Base-by-base conservation (phyloP, 495 filamentous ascomycete species). In the Penicillium chermesinum region DNA sequence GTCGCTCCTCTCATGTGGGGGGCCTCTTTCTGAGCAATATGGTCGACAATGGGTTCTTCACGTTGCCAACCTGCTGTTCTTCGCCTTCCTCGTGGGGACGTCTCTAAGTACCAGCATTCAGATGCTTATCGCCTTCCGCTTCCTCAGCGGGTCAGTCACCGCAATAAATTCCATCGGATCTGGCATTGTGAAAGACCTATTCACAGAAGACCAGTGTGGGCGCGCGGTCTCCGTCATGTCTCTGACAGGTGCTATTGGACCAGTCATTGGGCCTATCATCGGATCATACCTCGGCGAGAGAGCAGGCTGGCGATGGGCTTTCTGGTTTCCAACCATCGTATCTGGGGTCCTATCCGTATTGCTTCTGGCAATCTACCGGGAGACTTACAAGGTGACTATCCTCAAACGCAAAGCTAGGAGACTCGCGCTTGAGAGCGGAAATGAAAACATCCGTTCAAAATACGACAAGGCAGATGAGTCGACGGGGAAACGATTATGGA, bases 41-140 rank as follows among this genome's bases (percentile, higher is more conserved):
- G 46, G 46, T 27, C 46, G 46, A 6, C 36, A 27, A 40, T 37
- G 34, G 20, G 46, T 48, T 37, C 37, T 48, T 37, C 46, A 48
- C 19, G 22, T 40, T 27, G 46, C 34, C n/a, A 48, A 48, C 32
- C 32, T 48, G 25, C 37, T 48, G 16, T 37, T 37, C 34, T 21
- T 48, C 18, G 22, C 25, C 19, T 48, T 37, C 25, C 37, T 48
- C 9, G 37, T 48, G 9, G 46, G 18, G 15, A 40, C 34, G 14
- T 37, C 46, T 22, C 46, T 48, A 10, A 48, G 46, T 18, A 22
- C 37, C 3, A 48, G 40, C 37, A 41, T 48, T 30, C 37, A 37
- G 21, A 48, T 48, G 46, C 22, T 48, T 18, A 48, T 48, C 37
- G 46, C 46, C 16, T 48, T 48, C 46, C 46, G 46, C 21, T 48